phyloP scores from a whole-genome alignment of 2,329 filamentous ascomycete genomes.

The Scytalidium sp. region DNA sequence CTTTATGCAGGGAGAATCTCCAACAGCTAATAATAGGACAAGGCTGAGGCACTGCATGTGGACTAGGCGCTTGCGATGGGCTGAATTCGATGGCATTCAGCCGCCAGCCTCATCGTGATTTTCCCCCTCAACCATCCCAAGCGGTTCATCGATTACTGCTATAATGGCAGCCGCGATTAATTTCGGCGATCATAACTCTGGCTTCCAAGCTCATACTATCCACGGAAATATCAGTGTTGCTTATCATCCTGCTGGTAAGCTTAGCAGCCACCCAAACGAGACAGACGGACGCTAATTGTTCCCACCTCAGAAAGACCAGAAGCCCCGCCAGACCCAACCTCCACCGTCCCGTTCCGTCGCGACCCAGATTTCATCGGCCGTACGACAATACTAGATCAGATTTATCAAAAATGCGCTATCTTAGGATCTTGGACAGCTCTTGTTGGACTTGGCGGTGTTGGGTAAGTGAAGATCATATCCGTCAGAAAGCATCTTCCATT shows the following conservation, averaged over 20 bases:
- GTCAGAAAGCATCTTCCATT: conserved; percentile 6
- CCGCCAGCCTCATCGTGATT: too few relatives aligned
- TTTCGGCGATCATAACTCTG: conserved; percentile 15
- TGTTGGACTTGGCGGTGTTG: too few relatives aligned
- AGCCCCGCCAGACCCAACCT: conserved; percentile 15
- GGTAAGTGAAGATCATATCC: conserved; percentile 19
- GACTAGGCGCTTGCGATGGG: too few relatives aligned
- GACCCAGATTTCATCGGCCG: conserved; percentile 1
- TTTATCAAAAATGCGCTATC: conserved; percentile 6
- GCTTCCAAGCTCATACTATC: conserved; percentile 16
- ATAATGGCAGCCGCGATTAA: conserved; percentile 16
- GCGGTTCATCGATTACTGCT: too few relatives aligned
- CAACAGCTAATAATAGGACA: too few relatives aligned
- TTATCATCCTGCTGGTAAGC: too few relatives aligned
- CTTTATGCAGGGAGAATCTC: too few relatives aligned
- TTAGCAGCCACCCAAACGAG: too few relatives aligned
- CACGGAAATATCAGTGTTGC: conserved; percentile 17
- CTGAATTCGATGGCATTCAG: too few relatives aligned
- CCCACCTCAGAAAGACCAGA: conserved; percentile 17
- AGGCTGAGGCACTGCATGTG: too few relatives aligned
- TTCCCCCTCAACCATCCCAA: too few relatives aligned
- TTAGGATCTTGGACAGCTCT: conserved; percentile 15
- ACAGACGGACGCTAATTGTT: conserved; percentile 14
- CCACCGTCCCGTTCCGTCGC: background rate
- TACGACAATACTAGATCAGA: background rate